These are phyloP conservation scores for Neurospora sp. DNA, from an alignment of 495 filamentous ascomycete species.

Conservation along the genomic window DNA sequence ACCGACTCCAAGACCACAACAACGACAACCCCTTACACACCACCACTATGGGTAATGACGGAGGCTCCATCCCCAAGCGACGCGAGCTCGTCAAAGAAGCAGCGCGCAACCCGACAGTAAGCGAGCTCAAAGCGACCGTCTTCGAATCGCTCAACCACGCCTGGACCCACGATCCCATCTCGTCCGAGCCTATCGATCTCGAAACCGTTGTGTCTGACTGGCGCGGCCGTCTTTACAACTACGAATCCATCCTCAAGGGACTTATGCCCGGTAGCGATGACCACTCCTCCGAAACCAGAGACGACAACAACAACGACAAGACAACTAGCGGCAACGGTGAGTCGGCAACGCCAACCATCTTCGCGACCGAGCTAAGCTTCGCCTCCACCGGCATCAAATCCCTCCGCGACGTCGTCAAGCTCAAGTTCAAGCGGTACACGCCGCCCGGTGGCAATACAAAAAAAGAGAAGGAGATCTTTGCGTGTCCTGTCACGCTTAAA, in stretches of 20 bases:
- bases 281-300: neutral
- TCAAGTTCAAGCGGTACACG: conserved; percentile 58
- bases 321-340: conserved; percentile 14
- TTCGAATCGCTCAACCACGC: conserved; percentile 72
- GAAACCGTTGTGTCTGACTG: conserved; percentile 76
- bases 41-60: conserved; percentile 81
- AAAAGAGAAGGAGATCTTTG: conserved; percentile 47
- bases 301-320: conserved; percentile 7
- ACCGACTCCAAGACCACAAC: neutral
- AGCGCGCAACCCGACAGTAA: conserved; percentile 68
- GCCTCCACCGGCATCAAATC: conserved; percentile 61
- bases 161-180: conserved; percentile 82
- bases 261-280: conserved; percentile 52
- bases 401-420: conserved; percentile 78
- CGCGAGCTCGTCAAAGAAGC: conserved; percentile 91
- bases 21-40: neutral
- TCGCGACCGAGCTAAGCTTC: conserved; percentile 56
- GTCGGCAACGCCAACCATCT: conserved; percentile 18
- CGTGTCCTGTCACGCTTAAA: conserved; percentile 84
- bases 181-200: conserved; percentile 57
- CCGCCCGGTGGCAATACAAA: conserved; percentile 12
- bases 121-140: conserved; percentile 80
- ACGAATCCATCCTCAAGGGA: conserved; percentile 77
- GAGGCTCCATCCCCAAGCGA: conserved; percentile 80
- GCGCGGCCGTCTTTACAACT: conserved; percentile 84